Conservation (phyloP, 345 rosid species). For the Balakata baccata region DNA sequence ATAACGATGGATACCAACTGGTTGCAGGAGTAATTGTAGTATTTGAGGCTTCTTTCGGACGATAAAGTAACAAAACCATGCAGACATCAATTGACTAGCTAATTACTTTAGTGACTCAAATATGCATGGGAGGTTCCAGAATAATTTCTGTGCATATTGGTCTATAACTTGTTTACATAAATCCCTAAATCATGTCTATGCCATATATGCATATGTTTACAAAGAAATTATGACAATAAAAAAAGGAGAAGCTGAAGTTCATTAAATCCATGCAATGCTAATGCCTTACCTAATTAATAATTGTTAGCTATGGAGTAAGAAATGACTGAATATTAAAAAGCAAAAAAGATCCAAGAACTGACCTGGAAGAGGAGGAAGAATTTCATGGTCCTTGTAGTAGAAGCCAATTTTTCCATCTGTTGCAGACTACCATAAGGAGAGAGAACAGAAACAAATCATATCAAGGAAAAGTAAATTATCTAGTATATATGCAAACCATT, state of each 20-base stretch:
- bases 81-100: background rate
- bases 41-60: background rate
- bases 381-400: constrained; percentile 93
- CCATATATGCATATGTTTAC: background rate
- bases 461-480: background rate
- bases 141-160: background rate
- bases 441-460: constrained; percentile 18
- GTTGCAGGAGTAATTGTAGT: constrained; percentile 13
- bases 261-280: background rate
- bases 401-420: constrained; percentile 92
- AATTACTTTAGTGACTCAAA: background rate
- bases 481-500: constrained; percentile 47
- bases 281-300: too few relatives aligned
- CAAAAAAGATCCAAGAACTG: constrained; percentile 17
- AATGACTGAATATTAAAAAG: background rate
- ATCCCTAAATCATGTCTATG: background rate
- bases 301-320: background rate
- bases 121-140: background rate
- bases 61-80: background rate
- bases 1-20: constrained; percentile 86
- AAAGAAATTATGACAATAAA: background rate
- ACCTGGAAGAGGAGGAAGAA: constrained; percentile 97
- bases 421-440: constrained; percentile 26
- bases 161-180: background rate
- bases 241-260: background rate